A percentile compares a stretch with the other conserved stretches of the same genome.
phyloP scores from a whole-genome alignment of 768 basidiomycete species.

The Tylopilus vinaceipallidus region DNA sequence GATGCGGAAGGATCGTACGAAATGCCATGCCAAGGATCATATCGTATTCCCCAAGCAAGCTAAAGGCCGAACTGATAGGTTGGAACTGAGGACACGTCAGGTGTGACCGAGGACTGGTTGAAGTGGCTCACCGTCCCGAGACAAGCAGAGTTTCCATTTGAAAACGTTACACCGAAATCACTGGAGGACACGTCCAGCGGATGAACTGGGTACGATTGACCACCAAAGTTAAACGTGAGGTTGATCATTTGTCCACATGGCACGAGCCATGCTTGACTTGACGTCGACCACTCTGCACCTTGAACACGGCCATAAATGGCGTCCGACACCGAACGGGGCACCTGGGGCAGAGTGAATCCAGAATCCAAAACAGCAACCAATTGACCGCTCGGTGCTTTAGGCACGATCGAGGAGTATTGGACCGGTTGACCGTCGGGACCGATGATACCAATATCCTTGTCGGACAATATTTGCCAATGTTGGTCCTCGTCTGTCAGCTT shows the following conservation, averaged over 20 bases:
- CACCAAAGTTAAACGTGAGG: constrained; percentile 70
- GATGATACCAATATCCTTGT: constrained; percentile 62
- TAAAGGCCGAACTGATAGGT: constrained; percentile 79
- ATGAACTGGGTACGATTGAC: constrained; percentile 65
- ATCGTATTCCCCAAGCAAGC: constrained; percentile 74
- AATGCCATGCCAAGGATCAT: constrained; percentile 84
- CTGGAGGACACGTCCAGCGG: constrained; percentile 65
- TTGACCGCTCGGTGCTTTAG: constrained; percentile 59
- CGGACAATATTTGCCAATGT: constrained; percentile 77
- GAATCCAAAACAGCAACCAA: constrained; percentile 74
- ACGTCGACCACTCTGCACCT: constrained; percentile 62
- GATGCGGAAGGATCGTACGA: constrained; percentile 41
- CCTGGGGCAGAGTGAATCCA: constrained; percentile 70
- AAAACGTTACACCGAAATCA: constrained; percentile 47
- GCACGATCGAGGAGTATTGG: constrained; percentile 61
- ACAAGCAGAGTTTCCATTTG: constrained; percentile 55
- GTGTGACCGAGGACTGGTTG: not conserved
- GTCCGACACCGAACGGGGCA: constrained; percentile 71
- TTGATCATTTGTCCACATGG: constrained; percentile 76
- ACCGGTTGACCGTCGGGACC: constrained; percentile 75
- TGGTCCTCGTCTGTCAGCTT: constrained; percentile 62
- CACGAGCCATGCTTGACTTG: constrained; percentile 61
- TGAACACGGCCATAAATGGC: constrained; percentile 79
- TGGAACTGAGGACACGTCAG: constrained; percentile 56
- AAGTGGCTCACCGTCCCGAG: constrained; percentile 58